Base-by-base conservation (phyloP, 2,329 filamentous ascomycete species). In the Fusarium sp. region DNA sequence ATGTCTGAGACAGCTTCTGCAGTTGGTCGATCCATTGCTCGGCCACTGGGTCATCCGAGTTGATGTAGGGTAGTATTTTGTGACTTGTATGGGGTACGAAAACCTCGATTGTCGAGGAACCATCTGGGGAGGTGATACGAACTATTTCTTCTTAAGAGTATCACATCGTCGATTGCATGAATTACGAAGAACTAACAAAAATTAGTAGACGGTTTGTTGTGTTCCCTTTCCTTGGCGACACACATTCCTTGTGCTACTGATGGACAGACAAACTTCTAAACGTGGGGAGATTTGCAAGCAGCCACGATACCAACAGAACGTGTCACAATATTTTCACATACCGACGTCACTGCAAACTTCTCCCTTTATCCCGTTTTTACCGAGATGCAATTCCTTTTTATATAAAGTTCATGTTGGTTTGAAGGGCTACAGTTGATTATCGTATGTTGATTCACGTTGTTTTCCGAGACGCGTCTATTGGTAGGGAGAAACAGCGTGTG, bases 281-380 rank as follows among this genome's bases (percentile, higher is more conserved):
- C 33, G 38, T 54, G 50, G 55, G 41, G 64, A 56, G 61, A 73
- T 67, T 67, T 67, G 50, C 53, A 50, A 60, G 30, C 65, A 64
- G 69, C 69, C 69, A 72, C 69, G 69, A 72, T 73, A 73, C 61
- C 69, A 53, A 10, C 26, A 52, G n/a, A n/a, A 41, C 48, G 38
- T 70, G 20, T 46, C 55, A 63, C 41, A 63, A 54, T 42, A 64
- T 64, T 18, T 3, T 40, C 48, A 23, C 69, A 70, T 72, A 66
- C 69, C 69, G 53, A 70, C 60, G 41, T 64, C 65, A 63, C 49
- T 4, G 27, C 12, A 27, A 59, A 46, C 1, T 3, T 41, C 37
- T 42, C 65, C 66, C 69, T 56, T 30, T 64, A 32, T 40, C 20
- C 54, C 18, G 15, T 38, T 37, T 42, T 41, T 38, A 2, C 6